Base-by-base conservation (phyloP, 2,329 filamentous ascomycete species). In the Ophiostoma populinum region DNA sequence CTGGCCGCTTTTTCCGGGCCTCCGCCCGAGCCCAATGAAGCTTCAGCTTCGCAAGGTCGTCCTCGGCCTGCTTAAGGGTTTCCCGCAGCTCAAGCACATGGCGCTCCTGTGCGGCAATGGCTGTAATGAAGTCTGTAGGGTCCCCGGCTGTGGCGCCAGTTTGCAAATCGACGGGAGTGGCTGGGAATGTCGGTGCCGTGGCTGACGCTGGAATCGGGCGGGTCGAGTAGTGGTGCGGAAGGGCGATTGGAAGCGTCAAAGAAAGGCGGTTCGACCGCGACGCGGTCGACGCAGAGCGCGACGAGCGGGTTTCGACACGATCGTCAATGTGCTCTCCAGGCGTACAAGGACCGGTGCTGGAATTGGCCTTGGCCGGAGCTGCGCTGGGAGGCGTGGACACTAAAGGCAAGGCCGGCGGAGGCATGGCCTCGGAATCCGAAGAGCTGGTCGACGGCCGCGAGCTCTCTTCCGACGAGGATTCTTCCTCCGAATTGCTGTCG, bases 41-140 rank as follows among this genome's bases (percentile, higher is more conserved):
- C 62, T 94, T 95, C 42, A 98, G 62, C 27, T 62, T 68, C 31
- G 63, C 61, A 26, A 98, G 62, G 31, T 92, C 80, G 10, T 62
- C 58, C 52, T 98, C 87, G 6, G 90, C 87, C 40, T 75, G 76
- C 17, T 63, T 60, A n/a, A 98, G 62, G 54, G 95, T 87, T 53
- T 98, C 90, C 40, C 76, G 79, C 35, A 98, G 62, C 56, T 95
- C 90, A 38, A 98, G 59, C 2, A 98, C 87, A 45, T 74, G 75
- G 38, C 90, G 70, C 58, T 98, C 90, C 57, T 95, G 86, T 11
- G 82, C 76, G 29, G 90, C 90, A 47, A 98, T 79, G 38, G 86
- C 80, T 41, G 83, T 86, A 44, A 98, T 75, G 48, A 94, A 80
- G 34, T 75, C 65, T 47, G 66, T 68, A 34, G 70, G 61, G 41